Conservation (phyloP, 2,329 filamentous ascomycete genomes). For the Talaromyces sp. region DNA sequence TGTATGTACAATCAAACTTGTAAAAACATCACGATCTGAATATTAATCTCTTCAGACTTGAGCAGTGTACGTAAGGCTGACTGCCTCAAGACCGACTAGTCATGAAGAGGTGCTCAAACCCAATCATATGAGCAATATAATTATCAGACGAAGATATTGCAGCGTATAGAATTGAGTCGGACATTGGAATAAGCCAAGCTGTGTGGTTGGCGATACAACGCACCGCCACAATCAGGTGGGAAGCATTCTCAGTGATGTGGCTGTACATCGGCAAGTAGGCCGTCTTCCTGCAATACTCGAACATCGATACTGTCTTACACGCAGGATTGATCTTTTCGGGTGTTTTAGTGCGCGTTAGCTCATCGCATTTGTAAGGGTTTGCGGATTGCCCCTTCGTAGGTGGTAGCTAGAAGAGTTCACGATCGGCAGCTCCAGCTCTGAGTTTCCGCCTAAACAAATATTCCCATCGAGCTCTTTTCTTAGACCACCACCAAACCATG, state of each 20-base stretch:
- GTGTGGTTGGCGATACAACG: constrained; percentile 3
- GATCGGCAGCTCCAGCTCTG: neutral
- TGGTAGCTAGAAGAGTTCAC: neutral
- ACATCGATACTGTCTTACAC: neutral
- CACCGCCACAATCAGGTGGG: constrained; percentile 8
- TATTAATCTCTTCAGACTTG: neutral
- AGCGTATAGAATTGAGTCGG: neutral
- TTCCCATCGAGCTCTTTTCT: neutral
- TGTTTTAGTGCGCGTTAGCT: neutral
- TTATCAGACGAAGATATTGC: neutral
- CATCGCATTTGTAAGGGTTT: neutral
- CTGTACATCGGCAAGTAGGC: constrained; percentile 6
- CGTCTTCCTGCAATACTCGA: constrained; percentile 8
- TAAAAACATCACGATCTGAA: neutral
- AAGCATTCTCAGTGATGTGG: constrained; percentile 9
- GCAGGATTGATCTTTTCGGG: too few species aligned
- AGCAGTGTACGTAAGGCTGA: neutral
- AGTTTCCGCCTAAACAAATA: neutral
- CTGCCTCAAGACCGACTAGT: neutral
- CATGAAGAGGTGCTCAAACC: neutral
- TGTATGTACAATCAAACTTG: neutral
- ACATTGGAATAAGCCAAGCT: neutral
- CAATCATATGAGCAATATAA: neutral
- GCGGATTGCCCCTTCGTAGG: too few species aligned
- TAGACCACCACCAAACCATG: constrained; percentile 20